Percentiles rank a stretch among this genome's conserved stretches.
Evolutionary conservation across 2,329 filamentous ascomycete species (phyloP).

Genomic region (Aspergillus melleus): DNA sequence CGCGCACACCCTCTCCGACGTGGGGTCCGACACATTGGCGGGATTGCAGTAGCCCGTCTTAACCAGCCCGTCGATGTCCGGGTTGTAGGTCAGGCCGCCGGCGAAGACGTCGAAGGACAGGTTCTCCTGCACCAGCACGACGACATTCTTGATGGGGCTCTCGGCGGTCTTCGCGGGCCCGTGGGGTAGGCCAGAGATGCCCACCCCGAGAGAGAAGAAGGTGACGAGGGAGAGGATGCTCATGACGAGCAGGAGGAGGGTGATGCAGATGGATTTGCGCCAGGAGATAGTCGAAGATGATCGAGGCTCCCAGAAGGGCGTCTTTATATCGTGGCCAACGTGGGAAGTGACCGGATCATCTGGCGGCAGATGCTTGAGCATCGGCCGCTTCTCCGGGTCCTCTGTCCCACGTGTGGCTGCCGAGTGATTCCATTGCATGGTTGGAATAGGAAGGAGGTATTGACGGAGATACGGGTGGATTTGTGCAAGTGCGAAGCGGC

Average conservation of each 20-base stretch:
- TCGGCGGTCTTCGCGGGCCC: not conserved
- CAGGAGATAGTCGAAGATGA: not conserved
- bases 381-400: not conserved
- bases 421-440: not conserved
- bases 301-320: not conserved
- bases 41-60: constrained; percentile 42
- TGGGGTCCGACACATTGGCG: constrained; percentile 29
- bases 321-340: not conserved
- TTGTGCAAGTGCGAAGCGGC: not conserved
- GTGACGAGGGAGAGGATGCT: constrained; percentile 9
- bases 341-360: not conserved
- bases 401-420: not conserved
- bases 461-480: not conserved
- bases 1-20: constrained; percentile 37
- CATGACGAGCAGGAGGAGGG: constrained; percentile 7
- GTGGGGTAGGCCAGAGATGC: constrained; percentile 11
- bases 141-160: constrained; percentile 50
- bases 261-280: not conserved
- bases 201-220: constrained; percentile 14
- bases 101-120: constrained; percentile 44
- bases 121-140: constrained; percentile 49
- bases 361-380: not conserved
- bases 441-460: not conserved
- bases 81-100: constrained; percentile 41
- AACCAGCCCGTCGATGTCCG: constrained; percentile 36